A percentile compares a stretch with the other conserved stretches of the same genome.
Evolutionary conservation across 2,329 filamentous ascomycete species (phyloP).

Genomic region (Lecanosticta acicola): DNA sequence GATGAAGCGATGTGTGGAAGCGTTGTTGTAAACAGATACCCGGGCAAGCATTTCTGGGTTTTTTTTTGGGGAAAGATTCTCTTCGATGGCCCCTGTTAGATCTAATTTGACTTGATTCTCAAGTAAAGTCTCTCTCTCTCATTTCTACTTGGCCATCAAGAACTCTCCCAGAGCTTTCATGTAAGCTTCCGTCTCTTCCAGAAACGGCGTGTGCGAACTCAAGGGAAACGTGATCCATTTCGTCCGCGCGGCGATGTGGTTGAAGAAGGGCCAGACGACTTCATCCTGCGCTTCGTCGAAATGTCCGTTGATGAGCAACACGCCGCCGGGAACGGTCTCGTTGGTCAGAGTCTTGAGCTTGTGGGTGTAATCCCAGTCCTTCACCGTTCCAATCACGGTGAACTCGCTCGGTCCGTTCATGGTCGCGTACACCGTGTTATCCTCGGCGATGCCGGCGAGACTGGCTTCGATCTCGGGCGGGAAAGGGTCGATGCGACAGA

Average conservation of each 20-base stretch:
- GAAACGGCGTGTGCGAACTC: conserved; percentile 29
- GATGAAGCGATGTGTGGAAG: too few relatives aligned
- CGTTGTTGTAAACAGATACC: too few relatives aligned
- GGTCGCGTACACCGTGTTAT: conserved; percentile 31
- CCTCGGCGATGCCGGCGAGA: conserved; percentile 26
- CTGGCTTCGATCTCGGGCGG: conserved; percentile 23
- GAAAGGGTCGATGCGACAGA: conserved; percentile 28
- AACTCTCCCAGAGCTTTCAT: conserved; percentile 31
- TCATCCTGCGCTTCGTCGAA: conserved; percentile 36
- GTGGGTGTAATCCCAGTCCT: conserved; percentile 33
- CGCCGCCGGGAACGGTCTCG: conserved; percentile 25
- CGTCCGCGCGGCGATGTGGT: conserved; percentile 33
- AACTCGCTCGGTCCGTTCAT: conserved; percentile 30
- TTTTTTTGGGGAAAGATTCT: too few relatives aligned
- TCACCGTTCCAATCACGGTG: conserved; percentile 34
- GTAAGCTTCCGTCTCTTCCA: conserved; percentile 35
- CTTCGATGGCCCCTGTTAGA: too few relatives aligned
- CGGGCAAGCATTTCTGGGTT: too few relatives aligned
- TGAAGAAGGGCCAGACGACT: conserved; percentile 33
- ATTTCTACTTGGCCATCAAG: conserved; percentile 10
- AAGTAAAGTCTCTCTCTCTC: too few relatives aligned
- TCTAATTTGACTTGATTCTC: background rate
- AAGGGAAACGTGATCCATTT: conserved; percentile 35
- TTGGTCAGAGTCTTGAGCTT: conserved; percentile 34
- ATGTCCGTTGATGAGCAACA: conserved; percentile 38